phyloP scores from a whole-genome alignment of 2,329 filamentous ascomycete genomes.

The Fusarium torreyae region DNA sequence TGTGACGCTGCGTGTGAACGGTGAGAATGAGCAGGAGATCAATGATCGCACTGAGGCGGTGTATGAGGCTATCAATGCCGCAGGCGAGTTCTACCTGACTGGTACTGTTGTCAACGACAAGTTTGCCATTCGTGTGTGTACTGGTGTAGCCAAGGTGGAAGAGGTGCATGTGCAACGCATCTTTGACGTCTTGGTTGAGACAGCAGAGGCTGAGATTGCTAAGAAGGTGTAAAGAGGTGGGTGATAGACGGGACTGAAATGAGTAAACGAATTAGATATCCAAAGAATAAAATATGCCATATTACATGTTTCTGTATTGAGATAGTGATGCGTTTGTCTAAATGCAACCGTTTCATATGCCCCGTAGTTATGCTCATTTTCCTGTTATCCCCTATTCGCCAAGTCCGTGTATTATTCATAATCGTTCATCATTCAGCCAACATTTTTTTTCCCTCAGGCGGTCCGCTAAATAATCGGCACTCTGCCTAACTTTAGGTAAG shows the following conservation, averaged over 20 bases:
- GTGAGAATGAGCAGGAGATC: conserved; percentile 64
- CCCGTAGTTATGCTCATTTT: not conserved
- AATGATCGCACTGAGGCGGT: conserved; percentile 81
- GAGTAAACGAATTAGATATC: conserved; percentile 2
- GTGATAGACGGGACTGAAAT: not conserved
- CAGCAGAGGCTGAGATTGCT: conserved; percentile 63
- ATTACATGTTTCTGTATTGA: not conserved
- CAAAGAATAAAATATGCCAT: not conserved
- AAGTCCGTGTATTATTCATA: conserved; percentile 14
- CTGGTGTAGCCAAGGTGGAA: conserved; percentile 75
- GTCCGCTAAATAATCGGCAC: too few relatives aligned
- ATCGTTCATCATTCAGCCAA: not conserved
- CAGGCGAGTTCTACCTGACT: conserved; percentile 87
- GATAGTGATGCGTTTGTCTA: not conserved
- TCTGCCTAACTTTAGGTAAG: too few relatives aligned
- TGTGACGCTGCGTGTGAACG: conserved; percentile 78
- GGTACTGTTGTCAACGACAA: conserved; percentile 79
- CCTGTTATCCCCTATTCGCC: not conserved
- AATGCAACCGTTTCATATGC: conserved; percentile 11
- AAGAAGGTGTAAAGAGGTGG: conserved; percentile 12
- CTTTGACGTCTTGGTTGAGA: conserved; percentile 80
- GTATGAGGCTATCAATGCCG: conserved; percentile 80
- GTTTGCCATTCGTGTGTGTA: conserved; percentile 87
- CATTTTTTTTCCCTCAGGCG: too few relatives aligned
- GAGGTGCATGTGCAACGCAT: conserved; percentile 81